A percentile compares a stretch with the other conserved stretches of the same genome.
Conservation (phyloP, 306 rosid species). For the Nissolia schottii region DNA sequence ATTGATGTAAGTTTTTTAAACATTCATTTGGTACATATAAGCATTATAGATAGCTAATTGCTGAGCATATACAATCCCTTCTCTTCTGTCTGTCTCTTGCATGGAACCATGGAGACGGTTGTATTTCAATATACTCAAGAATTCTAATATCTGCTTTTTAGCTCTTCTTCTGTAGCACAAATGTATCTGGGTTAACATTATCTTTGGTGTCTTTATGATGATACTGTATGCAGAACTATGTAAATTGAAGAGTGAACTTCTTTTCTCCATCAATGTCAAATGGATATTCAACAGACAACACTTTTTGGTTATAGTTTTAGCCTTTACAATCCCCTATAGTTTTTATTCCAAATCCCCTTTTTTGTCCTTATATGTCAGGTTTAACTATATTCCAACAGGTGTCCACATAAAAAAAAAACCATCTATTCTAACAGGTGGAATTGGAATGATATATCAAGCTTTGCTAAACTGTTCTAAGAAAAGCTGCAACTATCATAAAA, state of each 20-base stretch:
- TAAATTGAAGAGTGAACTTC: neutral
- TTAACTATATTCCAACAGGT: slow-evolving; percentile 4
- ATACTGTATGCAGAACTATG: neutral
- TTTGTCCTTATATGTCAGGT: neutral
- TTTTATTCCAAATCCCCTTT: neutral
- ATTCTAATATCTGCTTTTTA: neutral
- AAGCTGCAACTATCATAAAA: neutral
- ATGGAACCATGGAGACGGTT: neutral
- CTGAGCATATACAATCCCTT: neutral
- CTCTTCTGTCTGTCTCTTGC: neutral
- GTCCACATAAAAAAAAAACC: no score
- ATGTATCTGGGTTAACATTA: neutral
- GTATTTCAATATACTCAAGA: neutral
- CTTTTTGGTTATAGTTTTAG: neutral
- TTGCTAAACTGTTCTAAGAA: neutral
- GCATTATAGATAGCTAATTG: neutral
- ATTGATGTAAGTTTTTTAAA: neutral
- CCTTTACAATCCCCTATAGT: neutral
- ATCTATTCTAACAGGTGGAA: slow-evolving; percentile 10
- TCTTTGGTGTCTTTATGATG: neutral
- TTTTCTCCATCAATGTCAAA: neutral
- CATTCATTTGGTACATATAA: neutral
- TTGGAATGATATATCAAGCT: neutral
- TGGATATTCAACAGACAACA: neutral
- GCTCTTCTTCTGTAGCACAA: slow-evolving; percentile 4